Evolutionary conservation across 331 rosid species (phyloP).

Genomic region (Saraca asoca): DNA sequence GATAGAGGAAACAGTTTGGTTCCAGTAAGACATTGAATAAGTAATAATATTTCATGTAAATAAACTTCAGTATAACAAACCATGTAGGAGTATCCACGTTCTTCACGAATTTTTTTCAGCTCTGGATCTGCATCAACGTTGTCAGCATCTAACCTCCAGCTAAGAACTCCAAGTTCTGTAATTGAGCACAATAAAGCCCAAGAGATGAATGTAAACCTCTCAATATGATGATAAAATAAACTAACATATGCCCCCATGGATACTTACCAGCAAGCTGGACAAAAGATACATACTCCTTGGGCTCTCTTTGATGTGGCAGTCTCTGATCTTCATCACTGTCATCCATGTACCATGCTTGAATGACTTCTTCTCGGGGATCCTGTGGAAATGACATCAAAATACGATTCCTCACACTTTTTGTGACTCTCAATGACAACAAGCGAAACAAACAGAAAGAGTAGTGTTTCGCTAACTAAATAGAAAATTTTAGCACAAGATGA

Average conservation of each 20-base stretch:
- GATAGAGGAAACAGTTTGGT: background rate
- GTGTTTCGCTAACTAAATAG: too few species aligned
- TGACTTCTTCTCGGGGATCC: slow-evolving; percentile 91
- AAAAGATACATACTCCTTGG: slow-evolving; percentile 77
- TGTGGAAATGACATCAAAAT: slow-evolving; percentile 29
- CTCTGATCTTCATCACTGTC: slow-evolving; percentile 90
- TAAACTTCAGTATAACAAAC: slow-evolving; percentile 44
- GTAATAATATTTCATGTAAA: slow-evolving; percentile 8
- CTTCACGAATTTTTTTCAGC: slow-evolving; percentile 85
- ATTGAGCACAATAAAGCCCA: slow-evolving; percentile 27
- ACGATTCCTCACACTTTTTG: background rate
- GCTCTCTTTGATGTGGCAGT: slow-evolving; percentile 83
- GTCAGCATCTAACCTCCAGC: slow-evolving; percentile 90
- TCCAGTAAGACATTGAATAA: background rate
- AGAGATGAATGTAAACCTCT: background rate
- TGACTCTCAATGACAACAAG: too few species aligned
- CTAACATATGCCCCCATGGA: slow-evolving; percentile 9
- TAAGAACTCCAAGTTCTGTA: slow-evolving; percentile 93
- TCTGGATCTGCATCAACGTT: slow-evolving; percentile 77
- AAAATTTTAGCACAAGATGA: too few species aligned
- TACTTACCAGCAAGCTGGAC: slow-evolving; percentile 72
- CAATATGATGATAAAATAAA: slow-evolving; percentile 2
- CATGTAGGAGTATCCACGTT: slow-evolving; percentile 86
- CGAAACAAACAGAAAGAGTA: too few species aligned
- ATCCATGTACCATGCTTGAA: slow-evolving; percentile 99